Evolutionary conservation across 257 asterid species (phyloP), one percentile per base, ranked within the genome.

Genomic region (Orobanche coerulescens): DNA sequence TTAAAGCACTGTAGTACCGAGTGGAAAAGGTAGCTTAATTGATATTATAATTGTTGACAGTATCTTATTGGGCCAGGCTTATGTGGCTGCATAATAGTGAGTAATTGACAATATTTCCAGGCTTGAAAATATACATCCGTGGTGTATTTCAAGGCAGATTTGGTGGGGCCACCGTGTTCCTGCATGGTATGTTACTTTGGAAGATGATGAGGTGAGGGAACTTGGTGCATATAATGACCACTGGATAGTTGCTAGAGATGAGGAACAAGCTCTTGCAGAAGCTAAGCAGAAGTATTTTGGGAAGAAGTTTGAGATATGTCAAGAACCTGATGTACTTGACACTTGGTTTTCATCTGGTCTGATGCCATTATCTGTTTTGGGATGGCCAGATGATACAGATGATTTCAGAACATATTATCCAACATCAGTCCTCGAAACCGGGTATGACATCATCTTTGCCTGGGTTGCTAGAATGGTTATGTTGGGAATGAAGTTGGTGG

Each of bases 401-500:
- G 96, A 92, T 80, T 64, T 88, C 13, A 81, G 64, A 69, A 61
- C 86, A 43, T 92, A 88, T 80, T 92, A 92, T 73, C 93, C 98
- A 14, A 86, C 94, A 73, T 69, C 95, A 44, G 93, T 92, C 67
- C 95, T 88, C 58, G 96, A 92, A 80, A 92, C 98, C 22, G 98
- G 98, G 19, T 95, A 84, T 43, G 96, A 92, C 65, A 86, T 88
- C 78, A 84, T 92, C 60, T 92, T 92, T 73, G 86, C 88, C 71
- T 88, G 98, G 96, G 98, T 88, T 60, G 96, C 98, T 61, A 93
- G 96, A 55, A 88, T 88, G 98, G 98, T 86, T 71, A 92, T 92
- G 96, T 48, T 86, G 89, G 98, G 98, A 76, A 82, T 84, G 72
- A 88, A 86, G 85, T 84, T 92, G 63, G 98, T 94, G 33, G 94